These are phyloP conservation scores for Pseudohyphozyma bogoriensis DNA, from an alignment of 768 basidiomycete species.

Conservation along the genomic window DNA sequence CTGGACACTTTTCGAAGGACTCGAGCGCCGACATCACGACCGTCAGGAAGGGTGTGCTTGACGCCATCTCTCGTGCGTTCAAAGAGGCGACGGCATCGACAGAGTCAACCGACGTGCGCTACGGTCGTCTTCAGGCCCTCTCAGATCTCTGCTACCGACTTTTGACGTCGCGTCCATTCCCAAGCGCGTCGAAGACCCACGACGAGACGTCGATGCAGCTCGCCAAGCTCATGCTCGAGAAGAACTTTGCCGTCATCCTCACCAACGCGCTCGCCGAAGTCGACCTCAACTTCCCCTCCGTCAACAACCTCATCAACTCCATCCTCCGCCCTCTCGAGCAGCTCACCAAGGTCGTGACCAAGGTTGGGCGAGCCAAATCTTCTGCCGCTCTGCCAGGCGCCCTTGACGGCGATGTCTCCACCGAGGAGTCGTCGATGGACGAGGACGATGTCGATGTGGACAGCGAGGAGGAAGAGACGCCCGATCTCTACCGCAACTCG, in stretches of 20 bases:
- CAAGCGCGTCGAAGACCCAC: slow-evolving; percentile 43
- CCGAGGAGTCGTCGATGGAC: slow-evolving; percentile 46
- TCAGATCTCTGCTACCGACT: slow-evolving; percentile 80
- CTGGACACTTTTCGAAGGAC: slow-evolving; percentile 51
- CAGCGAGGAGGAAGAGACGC: slow-evolving; percentile 62
- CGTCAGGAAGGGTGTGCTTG: slow-evolving; percentile 87
- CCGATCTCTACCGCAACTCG: slow-evolving; percentile 90
- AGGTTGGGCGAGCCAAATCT: slow-evolving; percentile 66
- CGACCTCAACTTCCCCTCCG: slow-evolving; percentile 89
- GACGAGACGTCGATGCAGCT: slow-evolving; percentile 75
- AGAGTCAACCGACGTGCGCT: slow-evolving; percentile 55
- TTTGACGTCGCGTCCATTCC: slow-evolving; percentile 58
- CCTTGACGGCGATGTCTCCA: slow-evolving; percentile 32
- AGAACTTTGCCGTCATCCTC: slow-evolving; percentile 80
- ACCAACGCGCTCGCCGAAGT: slow-evolving; percentile 82
- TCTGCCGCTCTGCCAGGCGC: slow-evolving; percentile 24
- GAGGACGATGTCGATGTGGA: slow-evolving; percentile 49
- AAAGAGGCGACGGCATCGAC: slow-evolving; percentile 57
- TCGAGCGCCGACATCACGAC: slow-evolving; percentile 55
- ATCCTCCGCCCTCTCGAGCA: slow-evolving; percentile 81
- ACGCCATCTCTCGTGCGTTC: slow-evolving; percentile 73
- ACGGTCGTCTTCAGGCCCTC: slow-evolving; percentile 77
- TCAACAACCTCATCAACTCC: slow-evolving; percentile 72
- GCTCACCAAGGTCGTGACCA: slow-evolving; percentile 91
- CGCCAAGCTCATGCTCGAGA: slow-evolving; percentile 97